Base-by-base conservation (phyloP, 2,329 filamentous ascomycete species). In the Stylonectria norvegica region DNA sequence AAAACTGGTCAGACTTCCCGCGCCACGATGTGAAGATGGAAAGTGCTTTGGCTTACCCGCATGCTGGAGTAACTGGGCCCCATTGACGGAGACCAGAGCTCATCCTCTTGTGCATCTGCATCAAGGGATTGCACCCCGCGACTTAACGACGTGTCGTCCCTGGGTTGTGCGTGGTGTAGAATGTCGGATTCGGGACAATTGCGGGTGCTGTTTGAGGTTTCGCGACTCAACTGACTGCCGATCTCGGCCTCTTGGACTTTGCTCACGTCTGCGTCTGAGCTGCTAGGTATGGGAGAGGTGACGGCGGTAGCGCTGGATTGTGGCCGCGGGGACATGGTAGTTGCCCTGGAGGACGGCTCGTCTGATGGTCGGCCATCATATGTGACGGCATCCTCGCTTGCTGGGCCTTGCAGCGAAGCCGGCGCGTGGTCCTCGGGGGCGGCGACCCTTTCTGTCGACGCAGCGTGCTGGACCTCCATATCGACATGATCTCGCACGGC, bases 271-370 rank as follows among this genome's bases (percentile, higher is more conserved):
- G 45, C 40, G n/a, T 58, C 61, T 44, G 54, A 50, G 33, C 45
- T 57, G 48, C 39, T 61, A 31, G 54, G 58, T 30, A 55, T 56
- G 43, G 62, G 65, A 32, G 61, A 64, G 39, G 62, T 62, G 42
- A 60, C 52, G 45, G 53, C 53, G 20, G 63, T 65, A 17, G 48
- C 49, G 27, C 49, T 58, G 8, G 64, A 62, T 23, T 61, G 64
- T n/a, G 68, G 63, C 7, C 58, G 58, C 12, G 70, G 70, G 4
- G 72, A 72, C 57, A 68, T 62, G 34, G 69, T 70, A 5, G 64
- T 62, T n/a, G 66, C 64, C 46, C 64, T 56, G 36, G 70, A 64
- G 12, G 63, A 61, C 19, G 58, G 47, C 4, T 53, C 56, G 23
- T 53, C 48, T 5, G 62, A 57, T 36, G 52, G 38, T 15, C 48